These are phyloP conservation scores for Gossypium stocksii DNA, from an alignment of 345 rosid genomes.

Conservation along the genomic window DNA sequence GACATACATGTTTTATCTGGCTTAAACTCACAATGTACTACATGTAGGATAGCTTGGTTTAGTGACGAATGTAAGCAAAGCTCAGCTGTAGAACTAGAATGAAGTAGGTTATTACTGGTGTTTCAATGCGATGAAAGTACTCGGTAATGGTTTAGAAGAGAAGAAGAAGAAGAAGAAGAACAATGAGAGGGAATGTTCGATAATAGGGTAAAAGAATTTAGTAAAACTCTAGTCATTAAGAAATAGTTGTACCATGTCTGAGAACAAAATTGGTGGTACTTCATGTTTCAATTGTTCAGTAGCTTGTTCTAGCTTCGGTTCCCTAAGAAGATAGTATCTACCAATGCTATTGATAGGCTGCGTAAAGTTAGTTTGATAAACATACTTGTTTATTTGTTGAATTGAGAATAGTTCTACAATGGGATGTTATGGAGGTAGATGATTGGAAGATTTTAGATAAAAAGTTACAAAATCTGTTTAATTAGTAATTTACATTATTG, in stretches of 20 bases:
- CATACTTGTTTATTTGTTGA: neutral
- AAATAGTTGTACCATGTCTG: neutral
- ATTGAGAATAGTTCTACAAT: neutral
- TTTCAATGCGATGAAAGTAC: neutral
- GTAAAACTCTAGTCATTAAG: neutral
- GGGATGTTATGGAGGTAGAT: neutral
- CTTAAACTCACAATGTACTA: neutral
- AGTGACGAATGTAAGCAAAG: neutral
- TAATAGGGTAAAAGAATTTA: neutral
- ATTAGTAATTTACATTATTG: neutral
- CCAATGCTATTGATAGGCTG: neutral
- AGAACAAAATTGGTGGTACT: neutral
- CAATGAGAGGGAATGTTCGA: neutral
- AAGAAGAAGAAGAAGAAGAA: neutral
- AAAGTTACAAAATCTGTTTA: neutral
- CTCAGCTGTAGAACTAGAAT: neutral
- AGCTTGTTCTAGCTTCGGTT: neutral
- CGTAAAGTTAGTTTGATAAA: neutral
- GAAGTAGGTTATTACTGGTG: neutral
- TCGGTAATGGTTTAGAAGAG: neutral
- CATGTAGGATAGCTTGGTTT: neutral
- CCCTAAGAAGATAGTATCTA: neutral
- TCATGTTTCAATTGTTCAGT: constrained; percentile 5
- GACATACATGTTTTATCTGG: neutral
- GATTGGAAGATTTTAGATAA: neutral